Evolutionary conservation across 208 protist species (phyloP), one percentile per base, ranked within the genome.

Genomic region (Acanthamoeba triangularis): DNA sequence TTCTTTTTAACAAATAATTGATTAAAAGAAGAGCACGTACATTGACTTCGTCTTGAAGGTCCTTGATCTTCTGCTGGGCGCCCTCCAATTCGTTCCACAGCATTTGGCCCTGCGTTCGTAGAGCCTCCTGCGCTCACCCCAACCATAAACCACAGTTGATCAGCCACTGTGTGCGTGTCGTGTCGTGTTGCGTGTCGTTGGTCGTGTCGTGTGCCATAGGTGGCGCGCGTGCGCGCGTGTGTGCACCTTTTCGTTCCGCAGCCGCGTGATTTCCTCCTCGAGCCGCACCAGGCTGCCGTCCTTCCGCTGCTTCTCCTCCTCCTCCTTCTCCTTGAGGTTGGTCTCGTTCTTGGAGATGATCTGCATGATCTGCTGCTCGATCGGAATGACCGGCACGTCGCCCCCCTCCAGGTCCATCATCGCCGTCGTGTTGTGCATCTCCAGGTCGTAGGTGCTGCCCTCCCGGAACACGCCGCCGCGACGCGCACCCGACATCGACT

Each of bases 281-380:
- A 78, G 69, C 11, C 20, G 69, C 37, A 44, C 30, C 11, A 78
- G 69, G 20, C 37, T 78, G 30, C 69, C 69, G 69, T 78, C 69
- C 37, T 78, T 78, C 5, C 69, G 69, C 69, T 47, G n/a, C 69
- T 78, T 78, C 69, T 78, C 69, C 37, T 78, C 69, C 30, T 78
- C 69, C 37, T 78, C 69, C 69, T 78, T 78, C n/a, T 78, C 23
- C 69, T 78, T 78, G n/a, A 78, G 69, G 33, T 78, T 2, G 6
- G 69, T 78, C 37, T 78, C 69, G 37, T 78, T 78, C 30, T 78
- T 78, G 37, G 69, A 78, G 69, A 78, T 78, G 37, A 78, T 35
- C 69, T 35, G 33, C 69, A 78, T 78, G 69, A 78, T 78, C 69
- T 78, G 69, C 37, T 78, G 69, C 69, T 78, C 69, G 33, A 78